phyloP scores from a whole-genome alignment of 2,329 filamentous ascomycete species.

The Torrubiellomyces zombiae region DNA sequence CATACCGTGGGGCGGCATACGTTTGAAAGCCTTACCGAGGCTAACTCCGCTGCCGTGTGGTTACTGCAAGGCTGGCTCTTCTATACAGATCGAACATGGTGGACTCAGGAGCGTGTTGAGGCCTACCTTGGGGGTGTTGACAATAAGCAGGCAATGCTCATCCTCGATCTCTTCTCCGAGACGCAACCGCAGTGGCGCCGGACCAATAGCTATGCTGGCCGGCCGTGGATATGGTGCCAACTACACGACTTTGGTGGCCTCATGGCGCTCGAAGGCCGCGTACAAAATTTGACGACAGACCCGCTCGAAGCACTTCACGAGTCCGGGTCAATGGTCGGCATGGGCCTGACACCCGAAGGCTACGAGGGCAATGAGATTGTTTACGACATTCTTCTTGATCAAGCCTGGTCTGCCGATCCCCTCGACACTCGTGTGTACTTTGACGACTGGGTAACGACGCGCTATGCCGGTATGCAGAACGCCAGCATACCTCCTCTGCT shows the following conservation, averaged over 20 bases:
- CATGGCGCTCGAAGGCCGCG: slow-evolving; percentile 31
- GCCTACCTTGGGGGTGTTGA: slow-evolving; percentile 30
- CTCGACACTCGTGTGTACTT: slow-evolving; percentile 29
- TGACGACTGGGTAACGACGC: slow-evolving; percentile 22
- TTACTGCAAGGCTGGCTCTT: slow-evolving; percentile 36
- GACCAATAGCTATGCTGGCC: slow-evolving; percentile 31
- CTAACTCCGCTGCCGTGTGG: slow-evolving; percentile 31
- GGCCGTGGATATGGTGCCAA: slow-evolving; percentile 37
- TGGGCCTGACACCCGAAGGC: slow-evolving; percentile 30
- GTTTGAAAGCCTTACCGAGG: slow-evolving; percentile 28
- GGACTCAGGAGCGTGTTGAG: slow-evolving; percentile 26
- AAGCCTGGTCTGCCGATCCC: slow-evolving; percentile 27
- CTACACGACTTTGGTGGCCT: slow-evolving; percentile 33
- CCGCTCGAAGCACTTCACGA: slow-evolving; percentile 24
- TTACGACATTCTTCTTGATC: slow-evolving; percentile 31
- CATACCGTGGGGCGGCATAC: slow-evolving; percentile 15
- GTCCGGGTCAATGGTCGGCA: slow-evolving; percentile 25
- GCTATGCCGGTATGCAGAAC: slow-evolving; percentile 22
- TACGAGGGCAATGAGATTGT: slow-evolving; percentile 37
- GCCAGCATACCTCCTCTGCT: slow-evolving; percentile 12
- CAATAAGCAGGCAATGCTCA: slow-evolving; percentile 26
- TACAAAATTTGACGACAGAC: slow-evolving; percentile 29
- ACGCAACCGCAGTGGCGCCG: slow-evolving; percentile 31
- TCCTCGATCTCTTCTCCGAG: slow-evolving; percentile 34
- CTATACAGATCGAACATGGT: slow-evolving; percentile 23